Evolutionary conservation across 1,284 basidiomycete genomes (phyloP), one percentile per base, ranked within the genome.

Genomic region (Trichosporon faecale): DNA sequence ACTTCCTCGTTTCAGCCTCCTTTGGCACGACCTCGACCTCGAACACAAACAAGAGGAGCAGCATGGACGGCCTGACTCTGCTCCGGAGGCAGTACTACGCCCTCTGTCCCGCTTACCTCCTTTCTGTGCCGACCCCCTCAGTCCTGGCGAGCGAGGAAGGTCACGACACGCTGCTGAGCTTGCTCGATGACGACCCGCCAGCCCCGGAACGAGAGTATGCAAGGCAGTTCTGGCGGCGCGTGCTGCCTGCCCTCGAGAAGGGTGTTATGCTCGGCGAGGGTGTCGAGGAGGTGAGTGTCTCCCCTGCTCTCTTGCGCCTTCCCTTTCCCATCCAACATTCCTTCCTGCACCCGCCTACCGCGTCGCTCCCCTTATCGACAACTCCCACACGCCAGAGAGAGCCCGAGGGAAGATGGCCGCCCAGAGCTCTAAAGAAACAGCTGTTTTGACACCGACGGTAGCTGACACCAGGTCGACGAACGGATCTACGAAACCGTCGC

Each of bases 31-130:
- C n/a, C n/a, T n/a, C 44, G 44, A 6, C 14, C 44, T 21, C 44
- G 27, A 57, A 27, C 18, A 8, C 14, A 33, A 5, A 27, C 63
- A 23, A 1, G 23, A 23, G n/a, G 31, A 16, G 64, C 27, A 25
- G 4, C 9, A 40, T 49, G 52, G 69, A 46, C 40, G 65, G 18
- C 14, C 67, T 77, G 9, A 37, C 68, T 0, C 73, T 63, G 2
- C 73, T 83, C 0, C 74, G 76, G 2, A 33, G 73, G 40, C 81
- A 82, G 68, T 81, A 82, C 71, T 78, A 77, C 35, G 75, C 81
- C 29, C 77, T 83, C 6, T 76, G 78, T n/a, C 81, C 82, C 3
- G 49, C 78, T 0, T 79, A 79, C 67, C 72, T 79, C 31, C 75
- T 83, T 14, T 40, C 37, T 11, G 60, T 81, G 0, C 80, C 80